Conservation (phyloP, 345 rosid species). For the Carallia pectinifolia region DNA sequence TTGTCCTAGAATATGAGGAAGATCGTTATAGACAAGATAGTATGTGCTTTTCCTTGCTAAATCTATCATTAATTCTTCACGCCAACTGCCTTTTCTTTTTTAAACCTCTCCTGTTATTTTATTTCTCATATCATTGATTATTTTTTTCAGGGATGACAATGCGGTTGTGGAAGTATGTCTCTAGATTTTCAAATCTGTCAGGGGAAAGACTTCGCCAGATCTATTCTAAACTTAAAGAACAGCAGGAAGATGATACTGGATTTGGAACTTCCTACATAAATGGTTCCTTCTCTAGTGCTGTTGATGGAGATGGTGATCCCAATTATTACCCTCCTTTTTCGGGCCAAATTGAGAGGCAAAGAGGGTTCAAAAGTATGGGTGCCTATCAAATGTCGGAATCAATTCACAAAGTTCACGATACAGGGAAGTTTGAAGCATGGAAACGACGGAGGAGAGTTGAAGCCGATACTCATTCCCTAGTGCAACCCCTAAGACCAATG, state of each 20-base stretch:
- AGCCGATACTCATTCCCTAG: slow-evolving; percentile 34
- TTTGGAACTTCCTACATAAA: slow-evolving; percentile 68
- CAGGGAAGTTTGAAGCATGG: slow-evolving; percentile 87
- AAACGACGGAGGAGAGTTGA: slow-evolving; percentile 79
- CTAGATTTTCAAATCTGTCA: slow-evolving; percentile 85
- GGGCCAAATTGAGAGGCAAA: slow-evolving; percentile 47
- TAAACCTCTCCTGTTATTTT: not conserved
- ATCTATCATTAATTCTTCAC: not conserved
- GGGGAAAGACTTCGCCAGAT: slow-evolving; percentile 90
- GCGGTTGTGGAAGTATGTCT: slow-evolving; percentile 94
- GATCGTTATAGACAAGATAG: slow-evolving; percentile 78
- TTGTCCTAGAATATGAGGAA: slow-evolving; percentile 68
- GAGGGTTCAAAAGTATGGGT: slow-evolving; percentile 46
- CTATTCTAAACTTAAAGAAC: slow-evolving; percentile 82
- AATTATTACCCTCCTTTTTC: slow-evolving; percentile 40
- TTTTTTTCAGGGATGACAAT: slow-evolving; percentile 70
- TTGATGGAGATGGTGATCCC: slow-evolving; percentile 44
- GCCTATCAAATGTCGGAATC: slow-evolving; percentile 49
- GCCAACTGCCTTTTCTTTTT: not conserved
- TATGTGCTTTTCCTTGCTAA: slow-evolving; percentile 38
- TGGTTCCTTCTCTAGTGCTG: slow-evolving; percentile 41
- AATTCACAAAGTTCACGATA: slow-evolving; percentile 57
- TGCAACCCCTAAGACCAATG: slow-evolving; percentile 48
- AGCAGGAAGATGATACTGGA: slow-evolving; percentile 71
- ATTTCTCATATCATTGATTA: not conserved